Evolutionary conservation across 345 rosid species (phyloP), one percentile per base, ranked within the genome.

Genomic region (Carallia brachiata): DNA sequence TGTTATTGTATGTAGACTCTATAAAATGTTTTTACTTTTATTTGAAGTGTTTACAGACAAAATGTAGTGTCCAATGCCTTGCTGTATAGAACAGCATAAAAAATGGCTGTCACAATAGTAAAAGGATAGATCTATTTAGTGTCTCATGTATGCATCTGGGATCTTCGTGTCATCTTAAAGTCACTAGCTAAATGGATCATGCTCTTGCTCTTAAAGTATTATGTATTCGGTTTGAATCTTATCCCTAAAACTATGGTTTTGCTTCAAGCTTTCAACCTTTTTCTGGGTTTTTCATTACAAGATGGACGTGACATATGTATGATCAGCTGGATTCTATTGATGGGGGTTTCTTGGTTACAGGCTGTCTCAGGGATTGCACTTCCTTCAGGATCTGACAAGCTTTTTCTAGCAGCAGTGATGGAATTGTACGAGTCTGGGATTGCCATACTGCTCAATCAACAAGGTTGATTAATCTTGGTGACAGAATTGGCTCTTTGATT

Each of bases 401-500:
- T 89, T 62, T 84, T 56, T 72, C 94, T 4, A 85, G 79, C 27
- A 84, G 91, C 71, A 61, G 61, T 54, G 91, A 85, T 70, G 87
- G 90, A 68, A 71, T 76, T 1, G 75, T 76, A 60, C 30, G 58
- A 5, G 63, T 85, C 15, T 89, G 91, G 95, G 84, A 85, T 69
- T 85, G 86, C 73, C 74, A 75, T 63, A 73, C 80, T 75, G 93
- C 92, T 69, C 80, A 73, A 50, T 78, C 85, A 69, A 66, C 63
- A 12, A 55, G 71, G 1, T 69, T 65, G 27, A 67, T 71, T 48
- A 77, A 82, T 67, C 73, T 86, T 63, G 77, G 80, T 48, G 82
- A 75, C 4, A 82, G 77, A 76, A 81, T 85, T 68, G 87, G 88
- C 9, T 85, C 78, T 56, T 65, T 88, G 56, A 78, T 80, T 4